phyloP scores from a whole-genome alignment of 2,329 filamentous ascomycete species.

The Lecanicillium sp. region DNA sequence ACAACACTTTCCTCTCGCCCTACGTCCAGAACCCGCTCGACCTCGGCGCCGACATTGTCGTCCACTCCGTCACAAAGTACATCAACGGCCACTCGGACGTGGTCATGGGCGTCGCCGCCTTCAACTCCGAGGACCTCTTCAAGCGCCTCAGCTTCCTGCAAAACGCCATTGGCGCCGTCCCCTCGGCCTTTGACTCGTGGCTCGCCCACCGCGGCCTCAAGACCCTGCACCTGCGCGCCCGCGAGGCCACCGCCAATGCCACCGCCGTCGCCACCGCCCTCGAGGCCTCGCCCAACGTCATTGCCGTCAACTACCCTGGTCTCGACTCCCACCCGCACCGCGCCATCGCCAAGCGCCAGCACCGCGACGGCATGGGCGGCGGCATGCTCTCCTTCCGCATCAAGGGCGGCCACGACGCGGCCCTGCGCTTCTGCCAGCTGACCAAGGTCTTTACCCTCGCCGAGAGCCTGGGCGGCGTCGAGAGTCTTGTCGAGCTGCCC shows the following conservation, averaged over 20 bases:
- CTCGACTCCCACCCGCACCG: slow-evolving; percentile 82
- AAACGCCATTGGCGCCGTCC: slow-evolving; percentile 94
- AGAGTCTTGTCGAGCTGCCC: slow-evolving; percentile 86
- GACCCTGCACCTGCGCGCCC: slow-evolving; percentile 87
- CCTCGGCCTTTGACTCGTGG: slow-evolving; percentile 95
- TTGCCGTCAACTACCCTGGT: slow-evolving; percentile 92
- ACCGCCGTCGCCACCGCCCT: slow-evolving; percentile 68
- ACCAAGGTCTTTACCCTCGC: slow-evolving; percentile 90
- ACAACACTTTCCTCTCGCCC: slow-evolving; percentile 96
- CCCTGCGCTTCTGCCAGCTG: slow-evolving; percentile 83
- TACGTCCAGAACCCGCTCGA: slow-evolving; percentile 96
- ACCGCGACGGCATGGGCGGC: slow-evolving; percentile 88
- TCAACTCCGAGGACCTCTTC: slow-evolving; percentile 78
- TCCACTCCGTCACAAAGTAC: slow-evolving; percentile 97
- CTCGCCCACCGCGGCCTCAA: slow-evolving; percentile 95
- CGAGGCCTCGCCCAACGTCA: slow-evolving; percentile 71
- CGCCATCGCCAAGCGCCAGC: slow-evolving; percentile 78
- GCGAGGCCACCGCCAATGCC: slow-evolving; percentile 78
- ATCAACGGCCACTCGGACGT: slow-evolving; percentile 98
- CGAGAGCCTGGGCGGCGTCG: slow-evolving; percentile 86
- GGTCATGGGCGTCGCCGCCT: slow-evolving; percentile 93
- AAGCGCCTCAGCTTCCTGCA: slow-evolving; percentile 81
- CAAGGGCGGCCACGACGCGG: slow-evolving; percentile 74
- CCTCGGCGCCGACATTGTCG: slow-evolving; percentile 91
- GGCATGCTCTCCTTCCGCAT: slow-evolving; percentile 98